These are phyloP conservation scores for Brasilioporus rufonigricans DNA, from an alignment of 768 basidiomycete species.

Conservation along the genomic window DNA sequence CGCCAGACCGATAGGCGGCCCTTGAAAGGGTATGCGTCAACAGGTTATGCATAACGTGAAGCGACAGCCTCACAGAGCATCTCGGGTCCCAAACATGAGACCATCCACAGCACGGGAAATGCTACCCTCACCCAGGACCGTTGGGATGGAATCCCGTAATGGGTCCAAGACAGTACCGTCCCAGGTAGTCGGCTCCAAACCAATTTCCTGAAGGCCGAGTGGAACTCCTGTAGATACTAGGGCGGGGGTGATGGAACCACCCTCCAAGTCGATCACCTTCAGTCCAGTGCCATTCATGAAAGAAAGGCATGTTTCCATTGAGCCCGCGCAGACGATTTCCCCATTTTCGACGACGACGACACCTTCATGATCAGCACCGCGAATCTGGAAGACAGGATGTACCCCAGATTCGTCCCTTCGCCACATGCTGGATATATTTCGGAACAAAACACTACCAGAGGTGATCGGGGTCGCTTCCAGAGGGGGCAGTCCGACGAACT, in stretches of 20 bases:
- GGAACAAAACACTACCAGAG: constrained; percentile 46
- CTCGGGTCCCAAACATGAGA: constrained; percentile 50
- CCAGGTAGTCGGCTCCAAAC: constrained; percentile 57
- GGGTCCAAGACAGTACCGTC: constrained; percentile 64
- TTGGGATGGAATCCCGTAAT: constrained; percentile 30
- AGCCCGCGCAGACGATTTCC: constrained; percentile 47
- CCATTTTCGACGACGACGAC: constrained; percentile 54
- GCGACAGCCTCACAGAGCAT: constrained; percentile 41
- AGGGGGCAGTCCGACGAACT: constrained; percentile 70
- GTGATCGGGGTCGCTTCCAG: constrained; percentile 39
- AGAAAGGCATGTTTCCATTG: constrained; percentile 7
- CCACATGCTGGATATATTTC: constrained; percentile 45
- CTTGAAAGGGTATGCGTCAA: constrained; percentile 35
- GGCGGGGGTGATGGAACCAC: constrained; percentile 62
- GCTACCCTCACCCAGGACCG: constrained; percentile 35
- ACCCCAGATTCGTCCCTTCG: constrained; percentile 22
- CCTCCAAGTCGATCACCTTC: constrained; percentile 48
- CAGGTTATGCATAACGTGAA: not conserved
- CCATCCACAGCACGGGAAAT: constrained; percentile 65
- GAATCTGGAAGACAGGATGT: constrained; percentile 15
- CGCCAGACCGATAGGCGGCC: constrained; percentile 69
- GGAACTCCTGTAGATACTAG: constrained; percentile 61
- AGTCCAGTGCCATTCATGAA: constrained; percentile 8
- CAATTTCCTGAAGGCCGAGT: constrained; percentile 70
- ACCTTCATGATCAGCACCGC: constrained; percentile 13